Percentiles rank a stretch among this genome's conserved stretches.
These are phyloP conservation scores for Pseudogymnoascus sp. DNA, from an alignment of 2,329 filamentous ascomycete species.

Conservation along the genomic window DNA sequence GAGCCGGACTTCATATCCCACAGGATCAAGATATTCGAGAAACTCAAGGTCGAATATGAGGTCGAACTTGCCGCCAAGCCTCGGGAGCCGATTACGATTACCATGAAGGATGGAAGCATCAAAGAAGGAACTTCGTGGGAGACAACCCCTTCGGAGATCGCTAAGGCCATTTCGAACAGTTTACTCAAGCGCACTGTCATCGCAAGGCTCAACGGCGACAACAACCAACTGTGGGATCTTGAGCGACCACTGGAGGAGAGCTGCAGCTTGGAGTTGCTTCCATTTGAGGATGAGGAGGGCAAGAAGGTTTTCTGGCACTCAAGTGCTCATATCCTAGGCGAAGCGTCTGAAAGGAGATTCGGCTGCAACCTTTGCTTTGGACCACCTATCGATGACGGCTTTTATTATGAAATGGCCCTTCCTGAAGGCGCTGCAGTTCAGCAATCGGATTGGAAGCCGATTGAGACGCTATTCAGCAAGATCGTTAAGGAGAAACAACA, in stretches of 20 bases:
- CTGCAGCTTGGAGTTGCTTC: constrained; percentile 75
- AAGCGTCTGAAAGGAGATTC: constrained; percentile 83
- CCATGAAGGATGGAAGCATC: constrained; percentile 62
- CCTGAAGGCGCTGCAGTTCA: constrained; percentile 63
- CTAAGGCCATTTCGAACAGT: constrained; percentile 74
- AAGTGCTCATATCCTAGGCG: constrained; percentile 89
- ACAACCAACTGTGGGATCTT: constrained; percentile 76
- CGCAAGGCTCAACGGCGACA: constrained; percentile 68
- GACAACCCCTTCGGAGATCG: constrained; percentile 75
- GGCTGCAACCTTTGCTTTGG: constrained; percentile 91
- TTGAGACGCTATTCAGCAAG: constrained; percentile 71
- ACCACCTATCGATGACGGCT: constrained; percentile 82
- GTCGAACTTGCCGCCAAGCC: constrained; percentile 65
- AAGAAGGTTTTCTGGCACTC: constrained; percentile 98
- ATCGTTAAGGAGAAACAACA: constrained; percentile 96
- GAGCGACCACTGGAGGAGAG: constrained; percentile 82
- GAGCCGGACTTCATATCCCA: constrained; percentile 73
- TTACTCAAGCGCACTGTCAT: constrained; percentile 81
- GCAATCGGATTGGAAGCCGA: constrained; percentile 70
- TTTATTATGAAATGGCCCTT: constrained; percentile 95
- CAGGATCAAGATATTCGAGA: constrained; percentile 80
- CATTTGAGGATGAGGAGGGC: constrained; percentile 65
- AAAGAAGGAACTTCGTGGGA: constrained; percentile 78
- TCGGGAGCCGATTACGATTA: constrained; percentile 65
- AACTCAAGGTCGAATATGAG: constrained; percentile 75